Conservation (phyloP, 2,329 filamentous ascomycete genomes). For the Akanthomyces uredinophilus region DNA sequence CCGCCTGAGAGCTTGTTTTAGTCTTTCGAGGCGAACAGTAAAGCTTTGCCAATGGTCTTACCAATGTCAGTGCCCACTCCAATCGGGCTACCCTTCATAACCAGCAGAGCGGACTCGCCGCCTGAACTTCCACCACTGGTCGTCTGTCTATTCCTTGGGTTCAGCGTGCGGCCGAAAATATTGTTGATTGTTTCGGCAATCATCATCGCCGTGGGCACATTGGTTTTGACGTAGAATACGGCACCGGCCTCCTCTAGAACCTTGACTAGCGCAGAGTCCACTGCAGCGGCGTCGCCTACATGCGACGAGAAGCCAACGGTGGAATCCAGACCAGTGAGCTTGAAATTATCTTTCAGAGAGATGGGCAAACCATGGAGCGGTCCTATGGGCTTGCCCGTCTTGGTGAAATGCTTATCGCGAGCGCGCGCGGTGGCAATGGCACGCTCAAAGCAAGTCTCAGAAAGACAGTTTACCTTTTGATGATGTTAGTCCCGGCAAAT, state of each 20-base stretch:
- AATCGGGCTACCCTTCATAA: slow-evolving; percentile 51
- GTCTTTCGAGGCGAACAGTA: not conserved
- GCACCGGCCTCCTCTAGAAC: slow-evolving; percentile 45
- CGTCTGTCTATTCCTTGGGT: slow-evolving; percentile 53
- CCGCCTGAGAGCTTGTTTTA: slow-evolving; percentile 33
- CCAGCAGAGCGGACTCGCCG: slow-evolving; percentile 60
- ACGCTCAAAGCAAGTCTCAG: slow-evolving; percentile 50
- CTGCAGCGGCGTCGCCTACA: slow-evolving; percentile 49
- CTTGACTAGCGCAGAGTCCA: slow-evolving; percentile 36
- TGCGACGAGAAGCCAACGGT: slow-evolving; percentile 61
- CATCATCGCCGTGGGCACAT: slow-evolving; percentile 61
- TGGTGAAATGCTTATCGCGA: slow-evolving; percentile 46
- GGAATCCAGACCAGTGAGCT: slow-evolving; percentile 54
- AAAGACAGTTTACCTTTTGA: slow-evolving; percentile 43
- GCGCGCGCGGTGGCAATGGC: slow-evolving; percentile 43
- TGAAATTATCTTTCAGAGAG: slow-evolving; percentile 68
- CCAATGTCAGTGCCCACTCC: slow-evolving; percentile 62
- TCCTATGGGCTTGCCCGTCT: slow-evolving; percentile 45
- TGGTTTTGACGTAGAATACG: slow-evolving; percentile 53
- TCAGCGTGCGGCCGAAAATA: slow-evolving; percentile 56
- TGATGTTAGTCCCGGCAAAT: slow-evolving; percentile 35
- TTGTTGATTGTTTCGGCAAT: slow-evolving; percentile 64
- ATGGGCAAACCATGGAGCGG: slow-evolving; percentile 62
- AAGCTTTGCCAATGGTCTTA: slow-evolving; percentile 2
- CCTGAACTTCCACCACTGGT: slow-evolving; percentile 63